Conservation (phyloP, 345 rosid genomes). For the Salix arbutifolia region DNA sequence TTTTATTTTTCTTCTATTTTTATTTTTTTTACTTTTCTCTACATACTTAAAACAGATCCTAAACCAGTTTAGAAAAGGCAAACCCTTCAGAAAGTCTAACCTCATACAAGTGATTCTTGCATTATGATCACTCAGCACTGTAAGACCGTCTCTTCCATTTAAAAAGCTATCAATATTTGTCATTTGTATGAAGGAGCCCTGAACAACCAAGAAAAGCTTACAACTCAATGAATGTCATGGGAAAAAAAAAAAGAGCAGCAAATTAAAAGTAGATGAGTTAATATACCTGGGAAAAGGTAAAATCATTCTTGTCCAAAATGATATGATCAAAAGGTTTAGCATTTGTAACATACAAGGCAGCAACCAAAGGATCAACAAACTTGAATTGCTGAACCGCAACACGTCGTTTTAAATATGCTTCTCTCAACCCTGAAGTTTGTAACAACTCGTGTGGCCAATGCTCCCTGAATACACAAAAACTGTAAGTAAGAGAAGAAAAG, state of each 20-base stretch:
- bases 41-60: too few relatives aligned
- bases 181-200: slow-evolving; percentile 41
- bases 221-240: not conserved
- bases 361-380: slow-evolving; percentile 46
- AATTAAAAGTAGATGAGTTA: not conserved
- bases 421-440: slow-evolving; percentile 32
- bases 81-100: slow-evolving; percentile 25
- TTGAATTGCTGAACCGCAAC: slow-evolving; percentile 46
- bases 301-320: slow-evolving; percentile 33
- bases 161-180: slow-evolving; percentile 20
- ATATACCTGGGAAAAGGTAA: slow-evolving; percentile 46
- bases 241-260: not conserved
- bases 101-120: slow-evolving; percentile 71
- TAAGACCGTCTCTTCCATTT: slow-evolving; percentile 14
- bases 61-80: not conserved
- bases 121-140: slow-evolving; percentile 37
- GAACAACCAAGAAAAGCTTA: not conserved
- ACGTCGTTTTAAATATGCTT: slow-evolving; percentile 43
- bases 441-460: slow-evolving; percentile 43
- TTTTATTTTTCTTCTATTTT: too few relatives aligned
- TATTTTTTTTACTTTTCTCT: too few relatives aligned
- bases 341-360: slow-evolving; percentile 10
- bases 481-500: not conserved
- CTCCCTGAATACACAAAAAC: slow-evolving; percentile 23
- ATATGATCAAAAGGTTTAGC: slow-evolving; percentile 32